Conservation (phyloP, 2,329 filamentous ascomycete genomes). For the Phialemonium atrogriseum region DNA sequence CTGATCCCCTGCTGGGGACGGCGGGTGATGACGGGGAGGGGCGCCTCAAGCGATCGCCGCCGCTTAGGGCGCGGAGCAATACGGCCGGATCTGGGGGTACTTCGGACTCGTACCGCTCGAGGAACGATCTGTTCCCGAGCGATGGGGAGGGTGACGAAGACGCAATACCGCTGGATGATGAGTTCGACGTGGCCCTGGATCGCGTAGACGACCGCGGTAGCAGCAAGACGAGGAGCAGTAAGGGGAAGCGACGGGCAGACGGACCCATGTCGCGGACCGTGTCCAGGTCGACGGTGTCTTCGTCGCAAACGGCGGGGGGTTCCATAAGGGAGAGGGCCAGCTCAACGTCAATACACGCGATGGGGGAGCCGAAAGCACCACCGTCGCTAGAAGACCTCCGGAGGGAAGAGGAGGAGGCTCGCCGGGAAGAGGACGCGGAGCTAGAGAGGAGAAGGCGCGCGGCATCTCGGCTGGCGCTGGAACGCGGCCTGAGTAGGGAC, state of each 20-base stretch:
- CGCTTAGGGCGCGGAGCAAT: conserved; percentile 58
- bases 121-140: conserved; percentile 85
- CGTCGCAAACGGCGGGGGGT: conserved; percentile 20
- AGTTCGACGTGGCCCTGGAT: conserved; percentile 78
- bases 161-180: conserved; percentile 84
- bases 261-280: conserved; percentile 38
- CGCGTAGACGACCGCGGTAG: conserved; percentile 68
- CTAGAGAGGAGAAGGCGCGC: conserved; percentile 44
- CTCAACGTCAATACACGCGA: conserved; percentile 3
- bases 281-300: conserved; percentile 51
- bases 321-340: conserved; percentile 8
- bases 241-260: conserved; percentile 43
- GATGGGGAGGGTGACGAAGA: conserved; percentile 83
- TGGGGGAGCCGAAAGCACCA: conserved; percentile 14
- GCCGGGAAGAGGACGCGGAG: conserved; percentile 43
- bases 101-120: conserved; percentile 75
- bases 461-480: conserved; percentile 40
- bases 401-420: conserved; percentile 42
- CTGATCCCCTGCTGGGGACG: conserved; percentile 56
- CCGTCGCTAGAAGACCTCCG: conserved; percentile 44
- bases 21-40: conserved; percentile 44
- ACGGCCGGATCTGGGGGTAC: conserved; percentile 76
- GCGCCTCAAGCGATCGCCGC: conserved; percentile 18
- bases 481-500: conserved; percentile 35
- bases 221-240: conserved; percentile 52